Conservation (phyloP, 2,329 filamentous ascomycete species). For the Ascosphaera aggregata region DNA sequence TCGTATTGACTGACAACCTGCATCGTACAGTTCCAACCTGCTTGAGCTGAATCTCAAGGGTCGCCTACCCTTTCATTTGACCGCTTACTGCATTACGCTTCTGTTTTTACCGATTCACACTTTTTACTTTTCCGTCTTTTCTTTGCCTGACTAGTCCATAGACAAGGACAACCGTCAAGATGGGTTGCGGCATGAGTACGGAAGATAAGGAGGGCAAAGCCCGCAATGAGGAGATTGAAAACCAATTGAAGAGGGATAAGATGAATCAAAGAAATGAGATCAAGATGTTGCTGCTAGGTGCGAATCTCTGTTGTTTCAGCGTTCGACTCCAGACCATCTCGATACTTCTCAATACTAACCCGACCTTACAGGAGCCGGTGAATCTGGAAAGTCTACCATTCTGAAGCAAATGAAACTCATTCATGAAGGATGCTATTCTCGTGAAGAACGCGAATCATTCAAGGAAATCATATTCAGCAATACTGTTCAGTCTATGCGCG, state of each 20-base stretch:
- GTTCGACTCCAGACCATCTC: conserved; percentile 1
- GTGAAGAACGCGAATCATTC: conserved; percentile 54
- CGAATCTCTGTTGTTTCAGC: conserved; percentile 15
- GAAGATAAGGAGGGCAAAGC: conserved; percentile 99
- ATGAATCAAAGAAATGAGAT: conserved; percentile 99
- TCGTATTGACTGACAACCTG: no score
- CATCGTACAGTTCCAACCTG: no score
- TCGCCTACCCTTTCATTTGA: no score
- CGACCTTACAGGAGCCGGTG: conserved; percentile 57
- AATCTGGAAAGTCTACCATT: conserved; percentile 89
- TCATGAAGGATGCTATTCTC: conserved; percentile 94
- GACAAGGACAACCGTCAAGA: conserved; percentile 47
- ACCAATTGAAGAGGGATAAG: conserved; percentile 94
- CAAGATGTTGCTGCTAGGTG: conserved; percentile 98
- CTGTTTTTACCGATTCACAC: no score
- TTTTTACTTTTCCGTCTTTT: no score
- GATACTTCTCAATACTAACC: conserved; percentile 1
- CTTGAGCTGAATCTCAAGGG: no score
- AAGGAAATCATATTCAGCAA: conserved; percentile 52
- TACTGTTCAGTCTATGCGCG: conserved; percentile 46
- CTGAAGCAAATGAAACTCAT: conserved; percentile 99
- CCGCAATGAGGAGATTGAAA: conserved; percentile 99
- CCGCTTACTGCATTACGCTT: no score
- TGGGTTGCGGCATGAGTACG: conserved; percentile 99
- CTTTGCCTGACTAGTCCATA: no score